Evolutionary conservation across 1,284 basidiomycete genomes (phyloP), one percentile per base, ranked within the genome.

Genomic region (Sporisorium graminicola): DNA sequence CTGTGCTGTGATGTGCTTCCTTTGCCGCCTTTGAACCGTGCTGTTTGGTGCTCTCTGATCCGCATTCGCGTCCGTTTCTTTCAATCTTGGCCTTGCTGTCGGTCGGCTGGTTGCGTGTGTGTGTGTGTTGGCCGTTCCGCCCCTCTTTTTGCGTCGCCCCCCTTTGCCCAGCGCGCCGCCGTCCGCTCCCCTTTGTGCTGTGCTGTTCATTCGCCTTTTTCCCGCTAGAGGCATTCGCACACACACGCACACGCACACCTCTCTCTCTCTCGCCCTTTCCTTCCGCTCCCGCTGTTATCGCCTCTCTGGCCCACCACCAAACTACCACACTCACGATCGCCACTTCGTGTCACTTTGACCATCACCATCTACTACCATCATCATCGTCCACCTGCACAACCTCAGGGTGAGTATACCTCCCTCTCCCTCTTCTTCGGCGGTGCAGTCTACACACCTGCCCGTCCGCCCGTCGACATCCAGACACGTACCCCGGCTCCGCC

Each of bases 321-420:
- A 56, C 54, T 20, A 58, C 58, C 46, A 42, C 37, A 24, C 24
- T 49, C 50, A 44, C 26, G 33, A 57, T 58, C 51, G 58, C 58
- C 58, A 35, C 27, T 49, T 29, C 40, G 62, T 65, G 58, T 71
- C 68, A 59, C 59, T 65, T 65, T 62, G 52, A 62, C 60, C 69
- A 65, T 65, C 55, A 57, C 43, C 55, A 57, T 31, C 46, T 27
- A 40, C 35, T 59, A 65, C 53, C 69, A 31, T n/a, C 37, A 35
- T 42, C 52, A 42, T 54, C 52, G 18, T 72, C 69, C 59, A 51
- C 59, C 69, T 66, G 69, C 62, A 51, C 56, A 63, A 63, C 18
- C 47, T 56, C 63, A 72, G 69, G 59, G 69, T 72, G 43, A 66
- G 69, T 72, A 55, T 40, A 31, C 40, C 27, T n/a, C 14, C 43